Evolutionary conservation across 2,329 filamentous ascomycete species (phyloP), one percentile per base, ranked within the genome.

Genomic region (Botryotinia convoluta): DNA sequence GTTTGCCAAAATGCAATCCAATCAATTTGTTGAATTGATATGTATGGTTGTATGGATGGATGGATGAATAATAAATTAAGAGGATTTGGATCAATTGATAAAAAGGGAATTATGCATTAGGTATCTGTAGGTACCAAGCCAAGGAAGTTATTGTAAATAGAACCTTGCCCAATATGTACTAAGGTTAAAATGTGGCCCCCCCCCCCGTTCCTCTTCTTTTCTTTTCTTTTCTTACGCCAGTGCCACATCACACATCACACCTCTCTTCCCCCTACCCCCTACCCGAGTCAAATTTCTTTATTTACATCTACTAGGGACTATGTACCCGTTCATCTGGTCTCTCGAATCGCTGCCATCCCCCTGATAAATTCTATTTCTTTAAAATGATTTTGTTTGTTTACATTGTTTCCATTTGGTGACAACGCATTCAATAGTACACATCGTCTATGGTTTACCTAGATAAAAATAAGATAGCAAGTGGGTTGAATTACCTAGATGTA

Each of bases 51-150:
- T 26, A 16, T 16, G 48, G 45, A 48, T 26, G 45, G 26, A 57
- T 4, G n/a, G 51, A 54, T 54, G 64, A 29, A 54, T 48, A 65
- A 65, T 48, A 51, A 51, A 51, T 67, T 20, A 18, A 51, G 45
- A 48, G 48, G 62, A 44, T 48, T 64, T 64, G 39, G 42, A 35
- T 48, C 62, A 57, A 68, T 68, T 68, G 48, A 68, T 57, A 51
- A 26, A 68, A 57, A 57, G 64, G 35, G 64, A 68, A 68, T 68
- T 57, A 68, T 57, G 45, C 35, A 57, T n/a, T 26, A n/a, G 48
- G 48, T n/a, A 10, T 54, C 48, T 54, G 48, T 42, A 42, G 35
- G 35, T n/a, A 18, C 29, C 54, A 29, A 3, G 57, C 29, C 22
- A 37, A 26, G 48, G 48, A 3, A n/a, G 26, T n/a, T 4, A 18